These are phyloP conservation scores for Leccinum obscurum DNA, from an alignment of 768 basidiomycete species.

Conservation along the genomic window DNA sequence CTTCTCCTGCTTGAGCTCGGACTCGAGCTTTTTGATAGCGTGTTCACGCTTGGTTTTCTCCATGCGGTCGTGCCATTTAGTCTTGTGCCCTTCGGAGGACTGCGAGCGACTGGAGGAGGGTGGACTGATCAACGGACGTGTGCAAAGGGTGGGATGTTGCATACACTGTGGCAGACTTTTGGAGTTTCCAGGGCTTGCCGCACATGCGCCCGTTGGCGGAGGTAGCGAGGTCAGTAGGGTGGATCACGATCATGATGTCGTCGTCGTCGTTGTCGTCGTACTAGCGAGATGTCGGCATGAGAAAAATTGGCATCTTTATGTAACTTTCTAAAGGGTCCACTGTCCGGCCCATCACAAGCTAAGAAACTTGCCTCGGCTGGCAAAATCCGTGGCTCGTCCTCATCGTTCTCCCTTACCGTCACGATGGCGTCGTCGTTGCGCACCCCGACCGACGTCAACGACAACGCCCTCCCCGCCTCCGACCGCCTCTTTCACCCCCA, in stretches of 20 bases:
- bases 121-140: constrained; percentile 5
- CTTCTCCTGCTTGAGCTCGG: constrained; percentile 77
- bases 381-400: constrained; percentile 5
- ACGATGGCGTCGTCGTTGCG: constrained; percentile 44
- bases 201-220: constrained; percentile 67
- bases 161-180: constrained; percentile 53
- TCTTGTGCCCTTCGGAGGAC: constrained; percentile 62
- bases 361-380: not conserved
- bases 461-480: constrained; percentile 34
- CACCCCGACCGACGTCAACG: constrained; percentile 31
- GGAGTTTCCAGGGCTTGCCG: constrained; percentile 66
- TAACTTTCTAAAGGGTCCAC: constrained; percentile 13
- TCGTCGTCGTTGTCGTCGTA: not conserved
- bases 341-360: not conserved
- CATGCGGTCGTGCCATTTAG: constrained; percentile 73
- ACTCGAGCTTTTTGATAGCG: constrained; percentile 72
- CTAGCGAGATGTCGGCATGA: constrained; percentile 12
- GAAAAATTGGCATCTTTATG: constrained; percentile 26
- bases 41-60: constrained; percentile 60
- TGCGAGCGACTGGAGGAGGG: constrained; percentile 58
- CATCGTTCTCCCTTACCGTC: constrained; percentile 2
- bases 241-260: not conserved
- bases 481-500: constrained; percentile 46
- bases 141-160: constrained; percentile 14
- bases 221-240: constrained; percentile 43